phyloP scores from a whole-genome alignment of 345 rosid genomes.

The Combretum micranthum region DNA sequence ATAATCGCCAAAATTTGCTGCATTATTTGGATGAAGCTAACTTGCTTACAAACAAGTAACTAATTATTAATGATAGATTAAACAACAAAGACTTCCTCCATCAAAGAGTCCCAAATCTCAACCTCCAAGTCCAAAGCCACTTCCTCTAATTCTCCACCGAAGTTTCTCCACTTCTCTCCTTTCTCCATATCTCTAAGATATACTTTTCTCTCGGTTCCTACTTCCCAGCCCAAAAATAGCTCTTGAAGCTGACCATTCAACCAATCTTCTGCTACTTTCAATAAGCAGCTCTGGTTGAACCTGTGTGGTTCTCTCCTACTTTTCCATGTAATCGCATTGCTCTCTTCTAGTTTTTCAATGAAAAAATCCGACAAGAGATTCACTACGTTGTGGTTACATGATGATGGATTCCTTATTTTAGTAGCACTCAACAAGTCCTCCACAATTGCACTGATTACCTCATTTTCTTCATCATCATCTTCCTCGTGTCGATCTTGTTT shows the following conservation, averaged over 20 bases:
- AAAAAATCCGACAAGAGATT: slow-evolving; percentile 40
- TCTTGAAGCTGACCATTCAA: slow-evolving; percentile 34
- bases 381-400: slow-evolving; percentile 16
- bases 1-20: too few species aligned
- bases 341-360: slow-evolving; percentile 28
- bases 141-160: slow-evolving; percentile 23
- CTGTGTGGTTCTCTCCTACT: background rate
- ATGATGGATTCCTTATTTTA: slow-evolving; percentile 6
- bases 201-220: slow-evolving; percentile 29
- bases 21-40: too few species aligned
- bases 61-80: slow-evolving; percentile 11
- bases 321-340: background rate
- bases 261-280: slow-evolving; percentile 55
- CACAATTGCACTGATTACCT: background rate
- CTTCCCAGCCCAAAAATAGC: slow-evolving; percentile 51
- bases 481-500: background rate
- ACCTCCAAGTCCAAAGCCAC: slow-evolving; percentile 38
- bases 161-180: slow-evolving; percentile 25
- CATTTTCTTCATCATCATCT: slow-evolving; percentile 10
- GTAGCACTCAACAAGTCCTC: slow-evolving; percentile 14
- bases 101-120: slow-evolving; percentile 36
- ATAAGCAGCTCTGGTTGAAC: background rate
- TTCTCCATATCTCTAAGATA: slow-evolving; percentile 51
- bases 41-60: background rate
- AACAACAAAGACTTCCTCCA: slow-evolving; percentile 42